Evolutionary conservation across 495 filamentous ascomycete species (phyloP).

Genomic region (Hyphodiscus hymeniophilus): DNA sequence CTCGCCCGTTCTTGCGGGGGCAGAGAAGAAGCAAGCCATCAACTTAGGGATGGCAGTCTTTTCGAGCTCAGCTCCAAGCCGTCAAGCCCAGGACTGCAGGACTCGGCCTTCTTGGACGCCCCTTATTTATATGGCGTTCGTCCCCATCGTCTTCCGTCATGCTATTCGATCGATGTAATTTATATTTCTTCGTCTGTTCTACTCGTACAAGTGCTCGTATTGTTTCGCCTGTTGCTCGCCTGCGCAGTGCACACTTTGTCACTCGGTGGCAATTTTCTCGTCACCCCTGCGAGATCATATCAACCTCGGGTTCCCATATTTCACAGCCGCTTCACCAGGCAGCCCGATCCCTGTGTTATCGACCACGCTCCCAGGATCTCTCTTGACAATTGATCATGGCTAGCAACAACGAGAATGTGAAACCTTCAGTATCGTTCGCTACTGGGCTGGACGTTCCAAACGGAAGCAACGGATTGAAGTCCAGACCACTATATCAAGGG

Average conservation of each 20-base stretch:
- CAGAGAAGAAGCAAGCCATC: too few relatives aligned
- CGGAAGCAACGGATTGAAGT: too few relatives aligned
- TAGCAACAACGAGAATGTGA: neutral
- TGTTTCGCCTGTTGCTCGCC: neutral
- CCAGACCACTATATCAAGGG: too few relatives aligned
- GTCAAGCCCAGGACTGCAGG: neutral
- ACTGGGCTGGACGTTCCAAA: neutral
- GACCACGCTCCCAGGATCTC: too few relatives aligned
- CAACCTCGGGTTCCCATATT: too few relatives aligned
- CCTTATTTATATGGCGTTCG: neutral
- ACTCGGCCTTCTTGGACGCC: neutral
- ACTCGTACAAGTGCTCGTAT: neutral
- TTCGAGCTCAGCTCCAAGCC: neutral
- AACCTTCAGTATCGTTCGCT: neutral
- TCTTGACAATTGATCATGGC: neutral
- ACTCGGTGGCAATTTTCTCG: too few relatives aligned
- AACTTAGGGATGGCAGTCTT: too few relatives aligned
- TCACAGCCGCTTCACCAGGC: too few relatives aligned
- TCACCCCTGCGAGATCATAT: too few relatives aligned
- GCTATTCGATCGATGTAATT: neutral
- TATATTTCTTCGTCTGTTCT: neutral
- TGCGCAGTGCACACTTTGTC: too few relatives aligned
- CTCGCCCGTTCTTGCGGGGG: too few relatives aligned
- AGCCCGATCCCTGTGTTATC: too few relatives aligned
- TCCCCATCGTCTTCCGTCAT: neutral